Conservation (phyloP, 2,329 filamentous ascomycete species). For the Trichoderma pleuroti region DNA sequence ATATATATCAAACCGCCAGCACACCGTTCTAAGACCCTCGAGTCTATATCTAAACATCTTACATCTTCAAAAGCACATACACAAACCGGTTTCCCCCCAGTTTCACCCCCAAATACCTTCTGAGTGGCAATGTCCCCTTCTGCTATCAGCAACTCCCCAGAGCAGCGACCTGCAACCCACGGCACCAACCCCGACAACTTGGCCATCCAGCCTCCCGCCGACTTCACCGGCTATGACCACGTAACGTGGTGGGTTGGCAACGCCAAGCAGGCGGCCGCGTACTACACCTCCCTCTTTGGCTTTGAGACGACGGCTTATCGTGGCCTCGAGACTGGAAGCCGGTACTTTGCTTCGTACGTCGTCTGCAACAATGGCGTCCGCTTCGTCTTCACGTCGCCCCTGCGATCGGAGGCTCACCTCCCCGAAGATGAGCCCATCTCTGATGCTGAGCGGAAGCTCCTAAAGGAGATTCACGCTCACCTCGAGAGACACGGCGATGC, state of each 20-base stretch:
- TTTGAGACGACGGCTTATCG: slow-evolving; percentile 79
- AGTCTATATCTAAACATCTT: not conserved
- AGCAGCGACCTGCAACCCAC: slow-evolving; percentile 42
- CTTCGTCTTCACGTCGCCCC: slow-evolving; percentile 80
- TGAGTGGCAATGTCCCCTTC: slow-evolving; percentile 53
- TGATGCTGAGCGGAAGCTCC: slow-evolving; percentile 58
- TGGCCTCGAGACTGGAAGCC: slow-evolving; percentile 82
- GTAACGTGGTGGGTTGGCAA: slow-evolving; percentile 97
- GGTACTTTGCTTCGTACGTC: slow-evolving; percentile 79
- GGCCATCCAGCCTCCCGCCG: slow-evolving; percentile 49
- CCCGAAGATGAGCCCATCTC: slow-evolving; percentile 59
- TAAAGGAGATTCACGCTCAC: slow-evolving; percentile 76
- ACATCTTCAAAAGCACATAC: not conserved
- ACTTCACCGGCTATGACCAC: slow-evolving; percentile 85
- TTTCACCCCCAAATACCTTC: slow-evolving; percentile 8
- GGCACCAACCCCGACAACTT: slow-evolving; percentile 47
- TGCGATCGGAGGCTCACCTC: slow-evolving; percentile 59
- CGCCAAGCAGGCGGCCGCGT: slow-evolving; percentile 88
- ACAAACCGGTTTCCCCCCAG: not conserved
- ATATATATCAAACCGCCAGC: not conserved
- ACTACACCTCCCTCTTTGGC: slow-evolving; percentile 83
- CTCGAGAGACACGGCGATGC: slow-evolving; percentile 86
- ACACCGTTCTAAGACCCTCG: not conserved
- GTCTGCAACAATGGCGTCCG: slow-evolving; percentile 71
- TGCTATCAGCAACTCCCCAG: slow-evolving; percentile 50